These are phyloP conservation scores for Coprinopsis strossmayeri DNA, from an alignment of 768 basidiomycete species.

Conservation along the genomic window DNA sequence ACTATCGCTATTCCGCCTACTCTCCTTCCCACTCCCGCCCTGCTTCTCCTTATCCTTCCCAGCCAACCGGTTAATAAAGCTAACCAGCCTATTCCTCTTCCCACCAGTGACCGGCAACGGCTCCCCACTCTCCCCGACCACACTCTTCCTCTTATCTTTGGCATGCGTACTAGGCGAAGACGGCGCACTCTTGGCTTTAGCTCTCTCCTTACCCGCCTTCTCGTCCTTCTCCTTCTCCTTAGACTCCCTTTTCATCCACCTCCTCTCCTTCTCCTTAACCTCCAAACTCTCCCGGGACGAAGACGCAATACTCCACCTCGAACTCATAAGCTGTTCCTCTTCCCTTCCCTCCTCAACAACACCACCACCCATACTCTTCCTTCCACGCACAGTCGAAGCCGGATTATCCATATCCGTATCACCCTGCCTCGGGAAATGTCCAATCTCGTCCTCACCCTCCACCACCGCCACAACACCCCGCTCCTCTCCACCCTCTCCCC, in stretches of 20 bases:
- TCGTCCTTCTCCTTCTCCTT: slow-evolving; percentile 3
- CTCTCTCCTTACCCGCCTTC: too few species aligned
- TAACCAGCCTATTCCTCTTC: slow-evolving; percentile 11
- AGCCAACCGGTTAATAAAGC: slow-evolving; percentile 11
- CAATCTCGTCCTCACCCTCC: neutral
- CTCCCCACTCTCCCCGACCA: slow-evolving; percentile 2
- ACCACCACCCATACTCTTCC: too few species aligned
- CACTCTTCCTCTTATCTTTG: slow-evolving; percentile 10
- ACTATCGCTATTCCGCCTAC: neutral
- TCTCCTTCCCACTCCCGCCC: neutral
- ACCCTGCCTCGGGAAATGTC: neutral
- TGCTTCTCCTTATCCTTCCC: slow-evolving; percentile 2
- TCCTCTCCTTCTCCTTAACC: neutral
- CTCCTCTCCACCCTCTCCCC: neutral
- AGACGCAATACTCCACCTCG: neutral
- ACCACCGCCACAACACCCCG: neutral
- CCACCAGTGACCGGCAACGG: neutral
- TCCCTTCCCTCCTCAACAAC: neutral
- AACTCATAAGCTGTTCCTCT: neutral
- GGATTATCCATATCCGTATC: neutral
- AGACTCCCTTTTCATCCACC: neutral
- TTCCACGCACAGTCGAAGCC: neutral
- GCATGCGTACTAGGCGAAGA: neutral
- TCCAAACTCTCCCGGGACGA: slow-evolving; percentile 3
- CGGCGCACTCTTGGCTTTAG: slow-evolving; percentile 3